Conservation (phyloP, 208 protist genomes). For the Trypanosoma mega region DNA sequence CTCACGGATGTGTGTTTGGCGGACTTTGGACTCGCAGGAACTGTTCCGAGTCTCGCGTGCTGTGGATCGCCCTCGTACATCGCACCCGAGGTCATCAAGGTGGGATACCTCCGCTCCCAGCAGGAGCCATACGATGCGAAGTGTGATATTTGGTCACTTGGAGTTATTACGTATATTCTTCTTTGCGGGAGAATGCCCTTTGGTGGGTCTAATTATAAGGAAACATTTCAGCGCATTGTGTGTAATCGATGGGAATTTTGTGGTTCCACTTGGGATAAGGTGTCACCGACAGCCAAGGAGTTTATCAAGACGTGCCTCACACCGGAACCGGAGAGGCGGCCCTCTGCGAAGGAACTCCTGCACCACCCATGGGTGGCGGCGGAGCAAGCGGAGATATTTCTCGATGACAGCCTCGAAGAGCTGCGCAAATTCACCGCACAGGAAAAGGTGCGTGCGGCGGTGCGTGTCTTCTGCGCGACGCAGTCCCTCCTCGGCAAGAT, state of each 20-base stretch:
- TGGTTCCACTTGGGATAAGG: constrained; percentile 46
- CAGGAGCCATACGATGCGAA: constrained; percentile 63
- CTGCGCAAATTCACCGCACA: constrained; percentile 61
- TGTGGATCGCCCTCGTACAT: constrained; percentile 84
- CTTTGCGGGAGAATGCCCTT: constrained; percentile 80
- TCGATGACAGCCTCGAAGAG: constrained; percentile 45
- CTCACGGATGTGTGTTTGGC: constrained; percentile 94
- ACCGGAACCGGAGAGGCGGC: constrained; percentile 55
- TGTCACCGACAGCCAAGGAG: constrained; percentile 45
- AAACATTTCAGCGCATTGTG: constrained; percentile 70
- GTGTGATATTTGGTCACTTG: constrained; percentile 86
- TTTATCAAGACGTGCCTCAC: constrained; percentile 74
- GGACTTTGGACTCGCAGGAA: constrained; percentile 96
- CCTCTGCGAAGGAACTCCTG: constrained; percentile 62
- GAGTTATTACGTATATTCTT: constrained; percentile 82
- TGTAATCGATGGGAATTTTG: constrained; percentile 55
- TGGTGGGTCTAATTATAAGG: constrained; percentile 50
- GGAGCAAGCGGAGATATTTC: constrained; percentile 47
- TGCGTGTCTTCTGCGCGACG: constrained; percentile 69
- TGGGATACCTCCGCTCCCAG: constrained; percentile 54
- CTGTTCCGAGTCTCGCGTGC: constrained; percentile 59
- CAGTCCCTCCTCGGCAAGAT: constrained; percentile 56
- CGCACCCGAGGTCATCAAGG: constrained; percentile 77
- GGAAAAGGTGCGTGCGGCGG: constrained; percentile 58
- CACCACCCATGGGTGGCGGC: constrained; percentile 60